A percentile compares a stretch with the other conserved stretches of the same genome.
phyloP scores from a whole-genome alignment of 495 filamentous ascomycete genomes.

The Ramalina intermedia region DNA sequence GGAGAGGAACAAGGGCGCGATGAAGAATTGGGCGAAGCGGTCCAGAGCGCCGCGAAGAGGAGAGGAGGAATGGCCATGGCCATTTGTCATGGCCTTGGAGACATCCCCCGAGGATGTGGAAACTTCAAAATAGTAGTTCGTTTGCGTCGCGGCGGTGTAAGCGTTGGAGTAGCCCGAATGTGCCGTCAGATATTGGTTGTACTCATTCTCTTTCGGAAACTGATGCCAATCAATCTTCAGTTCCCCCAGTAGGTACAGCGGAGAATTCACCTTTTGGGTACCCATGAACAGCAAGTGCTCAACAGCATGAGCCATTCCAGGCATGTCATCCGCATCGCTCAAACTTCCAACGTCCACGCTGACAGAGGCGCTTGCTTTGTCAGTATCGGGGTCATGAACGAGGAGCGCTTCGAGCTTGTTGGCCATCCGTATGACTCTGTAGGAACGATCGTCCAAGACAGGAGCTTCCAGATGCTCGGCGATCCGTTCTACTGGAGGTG shows the following conservation, averaged over 20 bases:
- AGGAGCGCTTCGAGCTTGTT: constrained; percentile 90
- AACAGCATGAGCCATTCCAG: constrained; percentile 84
- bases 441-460: constrained; percentile 73
- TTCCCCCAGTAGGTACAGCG: no score
- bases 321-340: constrained; percentile 79
- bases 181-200: constrained; percentile 79
- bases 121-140: constrained; percentile 97
- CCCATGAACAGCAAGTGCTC: constrained; percentile 98
- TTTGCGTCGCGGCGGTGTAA: constrained; percentile 84
- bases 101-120: constrained; percentile 43
- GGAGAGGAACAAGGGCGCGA: constrained; percentile 76
- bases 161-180: constrained; percentile 90
- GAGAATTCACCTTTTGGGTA: constrained; percentile 63
- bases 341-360: constrained; percentile 96
- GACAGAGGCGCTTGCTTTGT: constrained; percentile 90
- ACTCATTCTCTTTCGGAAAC: constrained; percentile 93
- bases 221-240: constrained; percentile 15
- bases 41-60: constrained; percentile 84
- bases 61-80: constrained; percentile 39
- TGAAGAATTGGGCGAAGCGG: constrained; percentile 96
- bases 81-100: constrained; percentile 24
- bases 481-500: constrained; percentile 44
- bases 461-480: constrained; percentile 76
- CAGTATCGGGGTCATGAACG: constrained; percentile 88
- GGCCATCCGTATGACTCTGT: constrained; percentile 69